Percentiles rank a stretch among this genome's conserved stretches.
phyloP scores from a whole-genome alignment of 768 basidiomycete genomes.

The Collybia nuda region DNA sequence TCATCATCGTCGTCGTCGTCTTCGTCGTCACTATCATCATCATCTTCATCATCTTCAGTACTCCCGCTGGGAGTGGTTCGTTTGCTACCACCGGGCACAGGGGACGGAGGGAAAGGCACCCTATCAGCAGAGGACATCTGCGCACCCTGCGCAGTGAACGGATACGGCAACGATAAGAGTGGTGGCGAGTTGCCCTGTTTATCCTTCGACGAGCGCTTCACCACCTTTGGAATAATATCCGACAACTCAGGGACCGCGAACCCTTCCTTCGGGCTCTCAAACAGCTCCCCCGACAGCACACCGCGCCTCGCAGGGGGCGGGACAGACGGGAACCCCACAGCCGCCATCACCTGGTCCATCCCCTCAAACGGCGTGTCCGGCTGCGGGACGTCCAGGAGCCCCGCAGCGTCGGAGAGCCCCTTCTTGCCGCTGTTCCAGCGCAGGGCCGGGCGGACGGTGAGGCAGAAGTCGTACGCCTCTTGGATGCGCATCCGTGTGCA shows the following conservation, averaged over 20 bases:
- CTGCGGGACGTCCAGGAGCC: conserved; percentile 15
- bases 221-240: conserved; percentile 44
- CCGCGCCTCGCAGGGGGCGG: conserved; percentile 57
- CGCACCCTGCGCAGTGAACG: conserved; percentile 62
- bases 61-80: conserved; percentile 24
- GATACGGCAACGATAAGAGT: conserved; percentile 62
- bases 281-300: conserved; percentile 64
- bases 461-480: conserved; percentile 82
- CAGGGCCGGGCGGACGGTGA: conserved; percentile 30
- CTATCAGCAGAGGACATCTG: conserved; percentile 60
- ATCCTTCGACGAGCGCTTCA: conserved; percentile 48
- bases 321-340: conserved; percentile 51
- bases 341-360: conserved; percentile 57
- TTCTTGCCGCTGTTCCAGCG: conserved; percentile 32
- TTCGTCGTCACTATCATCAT: conserved; percentile 26
- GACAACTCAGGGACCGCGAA: conserved; percentile 14
- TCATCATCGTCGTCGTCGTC: conserved; percentile 24
- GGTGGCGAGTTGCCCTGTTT: conserved; percentile 40
- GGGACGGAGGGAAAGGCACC: conserved; percentile 77
- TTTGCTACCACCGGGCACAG: conserved; percentile 22
- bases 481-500: conserved; percentile 68
- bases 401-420: conserved; percentile 16
- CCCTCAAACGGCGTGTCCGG: conserved; percentile 37
- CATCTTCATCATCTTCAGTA: conserved; percentile 14
- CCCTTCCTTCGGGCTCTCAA: conserved; percentile 47